These are phyloP conservation scores for Boletus bicolor DNA, from an alignment of 768 basidiomycete genomes.

Conservation along the genomic window DNA sequence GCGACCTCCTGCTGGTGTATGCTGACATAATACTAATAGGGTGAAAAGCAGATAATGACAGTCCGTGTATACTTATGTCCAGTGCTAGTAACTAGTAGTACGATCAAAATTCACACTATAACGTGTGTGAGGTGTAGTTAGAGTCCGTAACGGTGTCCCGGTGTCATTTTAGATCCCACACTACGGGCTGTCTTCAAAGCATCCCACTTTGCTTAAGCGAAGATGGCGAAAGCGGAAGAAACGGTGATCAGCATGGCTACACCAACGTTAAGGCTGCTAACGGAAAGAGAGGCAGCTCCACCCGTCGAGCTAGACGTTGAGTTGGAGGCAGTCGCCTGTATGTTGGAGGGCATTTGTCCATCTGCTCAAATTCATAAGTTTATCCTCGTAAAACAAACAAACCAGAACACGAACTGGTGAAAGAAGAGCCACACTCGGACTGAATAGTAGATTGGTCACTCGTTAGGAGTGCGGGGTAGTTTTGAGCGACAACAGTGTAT, in stretches of 20 bases:
- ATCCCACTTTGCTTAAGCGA: slow-evolving; percentile 26
- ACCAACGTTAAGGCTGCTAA: slow-evolving; percentile 23
- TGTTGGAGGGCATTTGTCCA: slow-evolving; percentile 29
- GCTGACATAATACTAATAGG: slow-evolving; percentile 24
- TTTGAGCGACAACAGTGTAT: slow-evolving; percentile 41
- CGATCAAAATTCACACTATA: background rate
- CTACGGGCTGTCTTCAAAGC: background rate
- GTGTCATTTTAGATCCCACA: background rate
- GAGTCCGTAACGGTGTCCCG: background rate
- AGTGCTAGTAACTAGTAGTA: background rate
- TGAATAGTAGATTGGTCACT: slow-evolving; percentile 29
- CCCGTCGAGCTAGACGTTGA: slow-evolving; percentile 19
- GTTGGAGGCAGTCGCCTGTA: slow-evolving; percentile 25
- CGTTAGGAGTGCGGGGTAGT: slow-evolving; percentile 36
- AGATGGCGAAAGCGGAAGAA: slow-evolving; percentile 34
- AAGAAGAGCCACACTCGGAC: slow-evolving; percentile 46
- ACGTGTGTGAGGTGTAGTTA: background rate
- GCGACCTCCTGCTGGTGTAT: background rate
- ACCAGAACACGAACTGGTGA: slow-evolving; percentile 44
- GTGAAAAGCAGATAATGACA: background rate
- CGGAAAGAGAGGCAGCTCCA: slow-evolving; percentile 20
- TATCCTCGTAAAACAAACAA: background rate
- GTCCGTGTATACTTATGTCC: background rate
- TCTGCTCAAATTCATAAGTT: slow-evolving; percentile 21
- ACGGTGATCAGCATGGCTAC: slow-evolving; percentile 30